Conservation (phyloP, 2,329 filamentous ascomycete genomes). For the Arthrobotrys musiformis region DNA sequence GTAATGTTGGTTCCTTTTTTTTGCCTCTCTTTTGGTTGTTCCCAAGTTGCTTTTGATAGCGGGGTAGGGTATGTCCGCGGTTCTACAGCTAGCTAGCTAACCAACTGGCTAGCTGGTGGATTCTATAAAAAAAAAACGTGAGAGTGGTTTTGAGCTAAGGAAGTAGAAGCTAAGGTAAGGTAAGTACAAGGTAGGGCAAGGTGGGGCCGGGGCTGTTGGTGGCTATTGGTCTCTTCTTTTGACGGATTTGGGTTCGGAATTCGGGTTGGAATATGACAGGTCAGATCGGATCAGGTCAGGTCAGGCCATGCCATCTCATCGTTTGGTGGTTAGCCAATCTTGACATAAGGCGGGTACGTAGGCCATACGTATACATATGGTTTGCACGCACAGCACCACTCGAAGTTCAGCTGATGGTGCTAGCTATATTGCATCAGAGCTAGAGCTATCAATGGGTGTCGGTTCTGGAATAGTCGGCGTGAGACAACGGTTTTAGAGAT, state of each 20-base stretch:
- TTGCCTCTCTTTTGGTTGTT: not conserved
- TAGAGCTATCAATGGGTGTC: no score
- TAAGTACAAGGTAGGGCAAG: not conserved
- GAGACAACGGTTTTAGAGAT: no score
- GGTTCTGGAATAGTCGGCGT: no score
- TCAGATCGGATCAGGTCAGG: not conserved
- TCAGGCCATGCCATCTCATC: not conserved
- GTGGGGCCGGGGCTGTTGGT: not conserved
- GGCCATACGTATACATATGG: no score
- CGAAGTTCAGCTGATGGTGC: no score
- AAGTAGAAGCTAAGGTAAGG: no score
- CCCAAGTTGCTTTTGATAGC: conserved; percentile 17
- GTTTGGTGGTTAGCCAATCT: no score
- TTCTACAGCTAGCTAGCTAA: not conserved
- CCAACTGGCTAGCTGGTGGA: not conserved
- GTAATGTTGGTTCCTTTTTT: not conserved
- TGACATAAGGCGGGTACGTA: no score
- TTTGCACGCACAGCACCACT: no score
- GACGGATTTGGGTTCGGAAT: not conserved
- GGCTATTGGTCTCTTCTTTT: not conserved
- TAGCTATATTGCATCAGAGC: no score
- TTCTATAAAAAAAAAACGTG: conserved; percentile 2
- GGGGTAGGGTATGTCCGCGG: not conserved
- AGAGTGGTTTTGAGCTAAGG: no score
- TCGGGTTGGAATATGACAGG: not conserved